Percentiles rank a stretch among this genome's conserved stretches.
Conservation (phyloP, 768 basidiomycete species). For the Albatrellus ellisii region DNA sequence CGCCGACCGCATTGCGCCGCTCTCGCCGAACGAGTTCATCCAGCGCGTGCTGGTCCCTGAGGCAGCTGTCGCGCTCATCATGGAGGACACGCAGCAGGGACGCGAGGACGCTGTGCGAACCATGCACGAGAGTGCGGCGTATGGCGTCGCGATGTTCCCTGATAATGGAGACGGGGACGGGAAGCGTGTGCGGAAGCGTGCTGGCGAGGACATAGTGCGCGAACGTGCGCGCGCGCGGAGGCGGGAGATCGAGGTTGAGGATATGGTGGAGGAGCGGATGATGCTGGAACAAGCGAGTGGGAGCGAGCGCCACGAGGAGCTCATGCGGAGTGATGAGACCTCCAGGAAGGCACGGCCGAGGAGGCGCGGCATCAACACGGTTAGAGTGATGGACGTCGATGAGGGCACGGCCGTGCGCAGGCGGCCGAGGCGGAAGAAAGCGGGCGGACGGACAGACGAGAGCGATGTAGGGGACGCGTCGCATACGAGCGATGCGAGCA, state of each 20-base stretch:
- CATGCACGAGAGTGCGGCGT: slow-evolving; percentile 64
- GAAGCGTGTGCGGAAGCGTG: slow-evolving; percentile 20
- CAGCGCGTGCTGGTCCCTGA: slow-evolving; percentile 86
- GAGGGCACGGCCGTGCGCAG: too few relatives aligned
- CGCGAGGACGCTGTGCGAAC: slow-evolving; percentile 40
- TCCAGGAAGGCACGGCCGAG: slow-evolving; percentile 6
- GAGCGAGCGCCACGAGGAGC: background rate
- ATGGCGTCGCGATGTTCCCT: slow-evolving; percentile 81
- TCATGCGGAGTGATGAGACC: background rate
- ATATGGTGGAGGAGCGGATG: slow-evolving; percentile 21
- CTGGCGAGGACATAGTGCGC: slow-evolving; percentile 30
- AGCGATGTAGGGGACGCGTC: too few relatives aligned
- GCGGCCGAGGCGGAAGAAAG: too few relatives aligned
- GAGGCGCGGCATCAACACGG: slow-evolving; percentile 1
- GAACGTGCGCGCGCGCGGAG: slow-evolving; percentile 29
- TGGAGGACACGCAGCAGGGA: slow-evolving; percentile 47
- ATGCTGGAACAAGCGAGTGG: slow-evolving; percentile 11
- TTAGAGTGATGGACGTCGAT: slow-evolving; percentile 6
- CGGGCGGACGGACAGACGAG: too few relatives aligned
- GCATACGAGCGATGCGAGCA: too few relatives aligned
- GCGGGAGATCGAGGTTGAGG: slow-evolving; percentile 29
- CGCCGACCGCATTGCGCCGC: slow-evolving; percentile 40
- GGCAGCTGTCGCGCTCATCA: slow-evolving; percentile 69
- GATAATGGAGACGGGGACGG: slow-evolving; percentile 31
- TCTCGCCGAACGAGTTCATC: slow-evolving; percentile 66